Percentiles rank a stretch among this genome's conserved stretches.
Conservation (phyloP, 495 filamentous ascomycete genomes). For the Acidomyces sp. region DNA sequence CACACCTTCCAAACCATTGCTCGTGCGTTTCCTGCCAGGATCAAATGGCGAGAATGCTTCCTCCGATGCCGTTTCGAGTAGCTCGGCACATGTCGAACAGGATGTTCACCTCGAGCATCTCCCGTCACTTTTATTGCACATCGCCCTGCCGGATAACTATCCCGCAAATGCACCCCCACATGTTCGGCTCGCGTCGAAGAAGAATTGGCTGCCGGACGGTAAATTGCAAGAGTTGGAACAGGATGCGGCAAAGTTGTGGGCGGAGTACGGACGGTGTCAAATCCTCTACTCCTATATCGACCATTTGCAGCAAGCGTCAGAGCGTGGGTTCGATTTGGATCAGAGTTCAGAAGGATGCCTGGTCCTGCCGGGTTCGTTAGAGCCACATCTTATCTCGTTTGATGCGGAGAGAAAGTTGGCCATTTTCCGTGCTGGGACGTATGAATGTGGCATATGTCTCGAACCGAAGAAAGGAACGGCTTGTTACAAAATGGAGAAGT, state of each 20-base stretch:
- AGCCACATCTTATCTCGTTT: conserved; percentile 63
- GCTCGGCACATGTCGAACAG: conserved; percentile 7
- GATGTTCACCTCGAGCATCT: conserved; percentile 42
- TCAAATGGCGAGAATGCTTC: conserved; percentile 25
- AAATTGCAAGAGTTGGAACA: conserved; percentile 45
- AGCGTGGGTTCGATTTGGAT: conserved; percentile 61
- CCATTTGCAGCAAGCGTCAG: conserved; percentile 65
- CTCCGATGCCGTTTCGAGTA: conserved; percentile 18
- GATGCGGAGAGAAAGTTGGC: conserved; percentile 58
- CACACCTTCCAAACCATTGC: conserved; percentile 51
- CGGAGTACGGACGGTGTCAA: conserved; percentile 62
- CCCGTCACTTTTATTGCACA: conserved; percentile 56
- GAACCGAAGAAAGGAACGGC: conserved; percentile 80
- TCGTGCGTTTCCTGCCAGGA: conserved; percentile 50
- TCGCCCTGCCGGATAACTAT: conserved; percentile 63
- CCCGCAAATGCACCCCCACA: conserved; percentile 53
- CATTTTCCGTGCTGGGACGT: conserved; percentile 71
- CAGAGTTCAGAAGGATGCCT: conserved; percentile 38
- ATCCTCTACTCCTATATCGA: conserved; percentile 81
- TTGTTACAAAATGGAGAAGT: conserved; percentile 67
- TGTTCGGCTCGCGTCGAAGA: conserved; percentile 49
- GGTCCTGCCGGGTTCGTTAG: conserved; percentile 45
- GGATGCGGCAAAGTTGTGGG: conserved; percentile 59
- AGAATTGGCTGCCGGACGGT: conserved; percentile 55
- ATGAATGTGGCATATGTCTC: conserved; percentile 75